phyloP scores from a whole-genome alignment of 1,284 basidiomycete species.

The Neotropicomus parvogracilis region DNA sequence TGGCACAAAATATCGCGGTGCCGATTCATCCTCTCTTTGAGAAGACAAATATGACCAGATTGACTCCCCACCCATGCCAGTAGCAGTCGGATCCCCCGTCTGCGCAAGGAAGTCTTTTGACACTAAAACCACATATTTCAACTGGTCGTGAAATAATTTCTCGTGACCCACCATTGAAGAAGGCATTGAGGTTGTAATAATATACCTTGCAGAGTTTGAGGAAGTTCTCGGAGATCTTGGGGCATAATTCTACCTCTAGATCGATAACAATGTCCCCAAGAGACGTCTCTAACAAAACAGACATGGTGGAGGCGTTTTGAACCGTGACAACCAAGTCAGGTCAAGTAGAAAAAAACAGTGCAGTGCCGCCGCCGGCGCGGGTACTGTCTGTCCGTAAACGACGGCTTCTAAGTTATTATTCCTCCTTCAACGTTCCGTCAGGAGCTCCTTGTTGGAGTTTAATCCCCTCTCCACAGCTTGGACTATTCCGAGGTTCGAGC shows the following conservation, averaged over 20 bases:
- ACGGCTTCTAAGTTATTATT: too few relatives aligned
- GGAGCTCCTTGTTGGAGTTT: too few relatives aligned
- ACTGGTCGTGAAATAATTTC: constrained; percentile 4
- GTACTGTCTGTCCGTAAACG: too few relatives aligned
- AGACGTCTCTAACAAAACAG: constrained; percentile 93
- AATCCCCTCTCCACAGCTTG: too few relatives aligned
- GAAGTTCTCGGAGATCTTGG: constrained; percentile 91
- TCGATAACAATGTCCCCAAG: constrained; percentile 96
- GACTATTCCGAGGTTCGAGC: too few relatives aligned
- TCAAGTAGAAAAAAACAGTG: too few relatives aligned
- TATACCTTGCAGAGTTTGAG: constrained; percentile 96
- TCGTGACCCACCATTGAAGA: constrained; percentile 83
- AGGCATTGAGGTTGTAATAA: constrained; percentile 94
- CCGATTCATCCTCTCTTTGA: constrained; percentile 38
- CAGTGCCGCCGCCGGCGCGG: too few relatives aligned
- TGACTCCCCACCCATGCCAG: constrained; percentile 89
- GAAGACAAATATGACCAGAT: constrained; percentile 72
- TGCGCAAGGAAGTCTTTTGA: constrained; percentile 97
- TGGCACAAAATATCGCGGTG: constrained; percentile 77
- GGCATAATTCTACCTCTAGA: constrained; percentile 88
- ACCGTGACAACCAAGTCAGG: too few relatives aligned
- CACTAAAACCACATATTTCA: constrained; percentile 41
- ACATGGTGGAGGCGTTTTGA: constrained; percentile 54
- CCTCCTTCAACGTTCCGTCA: too few relatives aligned
- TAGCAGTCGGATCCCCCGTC: constrained; percentile 91